Conservation (phyloP, 2,329 filamentous ascomycete genomes). For the Venturia effusa region DNA sequence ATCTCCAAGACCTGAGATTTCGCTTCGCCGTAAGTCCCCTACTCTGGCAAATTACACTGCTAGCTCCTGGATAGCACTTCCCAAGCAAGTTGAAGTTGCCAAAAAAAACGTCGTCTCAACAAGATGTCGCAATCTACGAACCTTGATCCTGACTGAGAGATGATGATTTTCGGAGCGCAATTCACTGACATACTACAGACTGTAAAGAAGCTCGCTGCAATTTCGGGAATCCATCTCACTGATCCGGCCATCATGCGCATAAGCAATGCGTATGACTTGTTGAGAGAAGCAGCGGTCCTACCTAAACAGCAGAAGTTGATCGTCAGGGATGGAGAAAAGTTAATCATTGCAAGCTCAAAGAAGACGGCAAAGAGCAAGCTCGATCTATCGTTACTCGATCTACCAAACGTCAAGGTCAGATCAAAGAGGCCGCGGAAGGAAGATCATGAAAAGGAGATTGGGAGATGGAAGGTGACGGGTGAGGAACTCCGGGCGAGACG, state of each 20-base stretch:
- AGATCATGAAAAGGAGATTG: slow-evolving; percentile 59
- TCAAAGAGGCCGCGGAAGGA: slow-evolving; percentile 55
- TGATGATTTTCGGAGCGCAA: not conserved
- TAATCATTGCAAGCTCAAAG: not conserved
- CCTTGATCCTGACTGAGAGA: not conserved
- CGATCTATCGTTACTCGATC: slow-evolving; percentile 17
- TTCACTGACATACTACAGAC: not conserved
- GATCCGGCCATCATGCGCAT: not conserved
- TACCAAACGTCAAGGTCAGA: slow-evolving; percentile 63
- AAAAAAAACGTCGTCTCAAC: not conserved
- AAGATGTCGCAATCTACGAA: not conserved
- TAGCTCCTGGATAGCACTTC: not conserved
- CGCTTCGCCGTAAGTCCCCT: not conserved
- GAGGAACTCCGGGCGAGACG: slow-evolving; percentile 53
- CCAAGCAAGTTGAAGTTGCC: not conserved
- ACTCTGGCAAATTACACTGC: not conserved
- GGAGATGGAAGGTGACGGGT: slow-evolving; percentile 71
- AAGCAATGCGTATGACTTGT: not conserved
- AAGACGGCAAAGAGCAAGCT: not conserved
- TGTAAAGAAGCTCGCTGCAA: not conserved
- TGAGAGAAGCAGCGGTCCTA: not conserved
- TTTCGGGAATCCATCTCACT: not conserved
- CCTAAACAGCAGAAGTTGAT: not conserved
- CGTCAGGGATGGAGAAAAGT: not conserved
- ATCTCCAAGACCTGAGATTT: not conserved